Base-by-base conservation (phyloP, 441 rosid species). In the Iberis amara region DNA sequence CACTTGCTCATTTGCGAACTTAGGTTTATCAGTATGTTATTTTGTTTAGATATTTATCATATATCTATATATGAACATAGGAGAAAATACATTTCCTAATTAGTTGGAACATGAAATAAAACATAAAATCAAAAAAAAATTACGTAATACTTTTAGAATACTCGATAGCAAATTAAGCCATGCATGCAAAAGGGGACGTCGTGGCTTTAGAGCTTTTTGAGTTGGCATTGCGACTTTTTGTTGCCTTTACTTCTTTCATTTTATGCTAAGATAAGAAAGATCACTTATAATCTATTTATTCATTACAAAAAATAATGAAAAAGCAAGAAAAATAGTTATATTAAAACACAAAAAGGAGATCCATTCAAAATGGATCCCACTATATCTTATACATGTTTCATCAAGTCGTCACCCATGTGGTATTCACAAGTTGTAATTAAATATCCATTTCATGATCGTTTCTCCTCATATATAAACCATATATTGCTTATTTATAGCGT, bases 201-300 rank as follows among this genome's bases (percentile, higher is more conserved):
- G 72, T 67, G 74, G 69, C 47, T 41, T 30, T 62, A 43, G 21
- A 47, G 11, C 62, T 63, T 63, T 63, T 42, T 5, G 50, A 30
- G 74, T 21, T 68, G 80, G 76, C 74, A 59, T 39, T 44, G 31
- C 43, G 18, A 24, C 76, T 73, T 78, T 75, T 21, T 24, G 57
- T 39, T 50, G 69, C 51, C 62, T 59, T 66, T 47, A n/a, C 44
- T 39, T 28, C 55, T 52, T 44, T 50, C 9, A 3, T 50, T 51
- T 44, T 18, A 46, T 52, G 61, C 39, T 52, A 59, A 42, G 61
- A 53, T 66, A 52, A 45, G 39, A 59, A 56, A 64, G 14, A 56
- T 43, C 28, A 12, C 12, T 50, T 56, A 42, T 66, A 52, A 11
- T 54, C 47, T 2, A 33, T 33, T 47, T 46, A 15, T 38, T 10